phyloP scores from a whole-genome alignment of 2,329 filamentous ascomycete species.

The Cladosporium sp. region DNA sequence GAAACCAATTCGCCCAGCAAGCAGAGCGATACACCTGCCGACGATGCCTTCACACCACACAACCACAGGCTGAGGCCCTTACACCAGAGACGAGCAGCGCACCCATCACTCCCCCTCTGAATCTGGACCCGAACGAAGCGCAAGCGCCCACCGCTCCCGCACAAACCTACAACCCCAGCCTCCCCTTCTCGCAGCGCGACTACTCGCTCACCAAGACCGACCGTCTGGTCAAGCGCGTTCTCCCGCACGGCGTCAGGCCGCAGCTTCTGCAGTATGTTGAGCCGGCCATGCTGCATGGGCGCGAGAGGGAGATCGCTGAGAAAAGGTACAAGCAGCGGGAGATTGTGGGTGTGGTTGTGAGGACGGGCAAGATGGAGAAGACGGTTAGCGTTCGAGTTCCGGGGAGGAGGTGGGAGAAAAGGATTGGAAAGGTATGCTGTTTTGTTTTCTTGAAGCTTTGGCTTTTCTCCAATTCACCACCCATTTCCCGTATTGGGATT shows the following conservation, averaged over 20 bases:
- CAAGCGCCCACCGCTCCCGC: constrained; percentile 1
- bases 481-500: no score
- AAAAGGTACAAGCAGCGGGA: constrained; percentile 21
- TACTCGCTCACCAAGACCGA: constrained; percentile 20
- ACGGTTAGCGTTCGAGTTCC: constrained; percentile 75
- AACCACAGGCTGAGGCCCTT: constrained; percentile 16
- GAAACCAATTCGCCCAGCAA: constrained; percentile 12
- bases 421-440: constrained; percentile 64
- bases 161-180: constrained; percentile 17
- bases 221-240: constrained; percentile 20
- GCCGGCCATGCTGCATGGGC: constrained; percentile 17
- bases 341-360: constrained; percentile 63
- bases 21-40: constrained; percentile 27
- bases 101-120: no score
- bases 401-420: constrained; percentile 65
- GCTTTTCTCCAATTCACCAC: not conserved
- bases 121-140: no score
- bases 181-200: constrained; percentile 16
- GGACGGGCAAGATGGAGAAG: constrained; percentile 70
- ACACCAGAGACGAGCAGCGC: constrained; percentile 6
- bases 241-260: constrained; percentile 19
- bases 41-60: constrained; percentile 27
- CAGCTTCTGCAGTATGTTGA: constrained; percentile 23
- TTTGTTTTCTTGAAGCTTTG: not conserved
- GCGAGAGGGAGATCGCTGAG: constrained; percentile 24